Evolutionary conservation across 1,139 yeast genomes (phyloP).

Genomic region (Sugiyamaella xylanicola): DNA sequence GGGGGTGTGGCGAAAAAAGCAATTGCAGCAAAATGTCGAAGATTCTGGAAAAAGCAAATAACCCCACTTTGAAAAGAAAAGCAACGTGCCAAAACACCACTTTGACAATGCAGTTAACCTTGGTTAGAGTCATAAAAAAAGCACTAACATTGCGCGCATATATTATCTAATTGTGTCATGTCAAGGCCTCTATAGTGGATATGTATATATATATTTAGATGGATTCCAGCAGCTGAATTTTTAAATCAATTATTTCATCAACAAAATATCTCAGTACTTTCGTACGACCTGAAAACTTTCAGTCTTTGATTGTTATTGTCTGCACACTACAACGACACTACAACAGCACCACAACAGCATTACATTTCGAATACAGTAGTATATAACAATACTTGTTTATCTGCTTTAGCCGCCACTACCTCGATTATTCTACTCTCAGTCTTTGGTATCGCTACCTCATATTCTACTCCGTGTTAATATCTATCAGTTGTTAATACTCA

Average conservation of each 20-base stretch:
- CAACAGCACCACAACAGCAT: too few relatives aligned
- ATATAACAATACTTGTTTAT: not conserved
- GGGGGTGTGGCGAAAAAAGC: not conserved
- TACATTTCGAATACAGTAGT: not conserved
- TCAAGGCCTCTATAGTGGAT: not conserved
- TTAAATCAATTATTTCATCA: too few relatives aligned
- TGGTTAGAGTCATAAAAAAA: not conserved
- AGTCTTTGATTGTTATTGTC: too few relatives aligned
- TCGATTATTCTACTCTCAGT: too few relatives aligned
- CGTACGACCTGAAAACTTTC: too few relatives aligned
- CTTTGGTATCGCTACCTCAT: too few relatives aligned
- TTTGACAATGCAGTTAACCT: not conserved
- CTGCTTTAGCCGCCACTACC: not conserved
- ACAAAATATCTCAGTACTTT: too few relatives aligned
- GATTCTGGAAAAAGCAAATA: not conserved
- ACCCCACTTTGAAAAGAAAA: not conserved
- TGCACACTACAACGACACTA: too few relatives aligned
- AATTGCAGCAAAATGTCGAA: not conserved
- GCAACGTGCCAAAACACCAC: not conserved
- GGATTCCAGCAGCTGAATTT: not conserved
- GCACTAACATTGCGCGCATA: constrained; percentile 3
- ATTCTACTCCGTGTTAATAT: too few relatives aligned
- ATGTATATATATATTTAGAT: constrained; percentile 13
- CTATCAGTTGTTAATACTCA: too few relatives aligned
- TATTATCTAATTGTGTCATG: constrained; percentile 4